Evolutionary conservation across 2,329 filamentous ascomycete species (phyloP).

Genomic region (Sclerotinia minor): DNA sequence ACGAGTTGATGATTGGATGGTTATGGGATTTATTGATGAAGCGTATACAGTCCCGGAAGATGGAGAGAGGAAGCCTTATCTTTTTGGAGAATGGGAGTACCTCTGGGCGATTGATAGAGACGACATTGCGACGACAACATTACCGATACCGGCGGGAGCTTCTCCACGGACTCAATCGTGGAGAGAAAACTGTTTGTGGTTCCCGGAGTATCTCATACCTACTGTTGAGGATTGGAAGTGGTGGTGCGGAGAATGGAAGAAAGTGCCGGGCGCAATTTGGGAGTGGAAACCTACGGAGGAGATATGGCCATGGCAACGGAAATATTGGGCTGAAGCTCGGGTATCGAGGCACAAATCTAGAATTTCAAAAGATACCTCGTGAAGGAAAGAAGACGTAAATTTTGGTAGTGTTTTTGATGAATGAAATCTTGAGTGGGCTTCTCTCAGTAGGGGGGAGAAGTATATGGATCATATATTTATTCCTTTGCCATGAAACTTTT

Average conservation of each 20-base stretch:
- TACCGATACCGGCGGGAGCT: rapidly evolving
- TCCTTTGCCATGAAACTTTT: neutral
- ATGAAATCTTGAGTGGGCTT: too few relatives aligned
- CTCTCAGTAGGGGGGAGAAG: rapidly evolving
- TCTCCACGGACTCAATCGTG: rapidly evolving
- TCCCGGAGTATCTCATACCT: neutral
- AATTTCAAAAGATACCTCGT: neutral
- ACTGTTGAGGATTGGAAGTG: neutral
- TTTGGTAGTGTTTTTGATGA: neutral
- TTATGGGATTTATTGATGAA: neutral
- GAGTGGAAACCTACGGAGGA: slow-evolving; percentile 2
- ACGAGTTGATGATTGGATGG: neutral
- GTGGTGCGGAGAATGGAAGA: slow-evolving; percentile 12
- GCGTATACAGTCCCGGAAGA: neutral
- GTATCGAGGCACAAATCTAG: too few relatives aligned
- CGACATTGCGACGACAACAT: neutral
- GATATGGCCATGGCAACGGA: slow-evolving; percentile 4
- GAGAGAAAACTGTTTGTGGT: neutral
- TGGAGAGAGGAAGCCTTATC: neutral
- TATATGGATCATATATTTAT: neutral
- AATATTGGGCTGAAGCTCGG: neutral
- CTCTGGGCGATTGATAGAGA: neutral
- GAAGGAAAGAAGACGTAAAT: neutral
- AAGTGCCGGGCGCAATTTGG: neutral
- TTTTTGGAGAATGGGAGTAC: slow-evolving; percentile 7